A percentile compares a stretch with the other conserved stretches of the same genome.
Evolutionary conservation across 1,284 basidiomycete genomes (phyloP).

Genomic region (Ceratobasidium sp.): DNA sequence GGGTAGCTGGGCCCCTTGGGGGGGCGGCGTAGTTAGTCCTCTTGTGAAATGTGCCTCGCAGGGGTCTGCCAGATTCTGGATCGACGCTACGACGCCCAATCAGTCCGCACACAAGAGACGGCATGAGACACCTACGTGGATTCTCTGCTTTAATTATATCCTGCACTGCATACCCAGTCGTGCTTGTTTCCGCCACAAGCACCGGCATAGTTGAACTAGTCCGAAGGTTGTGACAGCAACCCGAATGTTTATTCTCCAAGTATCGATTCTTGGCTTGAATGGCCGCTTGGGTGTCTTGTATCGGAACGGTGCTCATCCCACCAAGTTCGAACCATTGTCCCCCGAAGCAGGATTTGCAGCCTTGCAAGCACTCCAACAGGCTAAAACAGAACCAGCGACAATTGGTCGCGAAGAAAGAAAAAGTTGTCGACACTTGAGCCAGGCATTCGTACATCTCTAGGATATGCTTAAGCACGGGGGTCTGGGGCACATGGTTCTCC

Average conservation of each 20-base stretch:
- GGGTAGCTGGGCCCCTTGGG: too few relatives aligned
- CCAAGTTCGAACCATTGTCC: not conserved
- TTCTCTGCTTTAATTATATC: too few relatives aligned
- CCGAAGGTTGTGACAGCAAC: not conserved
- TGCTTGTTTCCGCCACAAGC: too few relatives aligned
- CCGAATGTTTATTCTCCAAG: slow-evolving; percentile 2
- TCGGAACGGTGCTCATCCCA: not conserved
- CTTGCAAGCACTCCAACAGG: slow-evolving; percentile 12
- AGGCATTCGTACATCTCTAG: slow-evolving; percentile 16
- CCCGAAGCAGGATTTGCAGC: slow-evolving; percentile 18
- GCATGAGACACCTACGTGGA: too few relatives aligned
- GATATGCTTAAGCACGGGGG: slow-evolving; percentile 5
- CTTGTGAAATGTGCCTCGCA: too few relatives aligned
- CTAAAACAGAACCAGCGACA: slow-evolving; percentile 33
- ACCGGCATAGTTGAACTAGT: not conserved
- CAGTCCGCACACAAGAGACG: too few relatives aligned
- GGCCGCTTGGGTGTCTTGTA: not conserved
- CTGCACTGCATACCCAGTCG: too few relatives aligned
- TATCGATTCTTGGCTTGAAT: slow-evolving; percentile 7
- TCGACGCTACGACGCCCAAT: too few relatives aligned
- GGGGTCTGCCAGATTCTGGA: too few relatives aligned
- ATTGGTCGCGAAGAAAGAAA: not conserved
- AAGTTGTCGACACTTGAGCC: not conserved
- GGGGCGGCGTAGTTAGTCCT: too few relatives aligned
- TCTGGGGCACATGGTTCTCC: not conserved